phyloP scores from a whole-genome alignment of 331 rosid species.

The Quercus phellos region DNA sequence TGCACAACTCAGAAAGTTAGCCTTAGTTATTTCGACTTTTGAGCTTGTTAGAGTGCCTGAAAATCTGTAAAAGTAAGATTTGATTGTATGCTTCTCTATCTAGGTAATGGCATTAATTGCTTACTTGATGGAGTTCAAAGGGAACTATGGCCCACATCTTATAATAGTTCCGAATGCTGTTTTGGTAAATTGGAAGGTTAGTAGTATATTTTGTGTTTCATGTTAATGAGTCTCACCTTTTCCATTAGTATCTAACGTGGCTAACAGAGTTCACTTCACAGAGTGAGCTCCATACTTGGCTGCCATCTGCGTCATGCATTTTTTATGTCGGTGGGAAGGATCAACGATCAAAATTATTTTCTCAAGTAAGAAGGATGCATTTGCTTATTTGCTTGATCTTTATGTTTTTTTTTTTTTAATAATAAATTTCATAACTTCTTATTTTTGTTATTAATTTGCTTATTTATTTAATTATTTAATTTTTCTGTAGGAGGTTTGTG shows the following conservation, averaged over 20 bases:
- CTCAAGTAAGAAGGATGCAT: slow-evolving; percentile 62
- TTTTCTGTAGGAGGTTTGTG: slow-evolving; percentile 70
- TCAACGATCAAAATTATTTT: slow-evolving; percentile 79
- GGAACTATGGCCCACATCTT: slow-evolving; percentile 99
- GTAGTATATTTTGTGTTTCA: slow-evolving; percentile 18
- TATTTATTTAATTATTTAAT: neutral
- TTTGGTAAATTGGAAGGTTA: slow-evolving; percentile 98
- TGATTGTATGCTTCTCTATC: slow-evolving; percentile 2
- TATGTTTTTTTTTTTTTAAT: neutral
- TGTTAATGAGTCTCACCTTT: slow-evolving; percentile 12
- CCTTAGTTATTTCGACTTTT: neutral
- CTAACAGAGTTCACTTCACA: slow-evolving; percentile 38
- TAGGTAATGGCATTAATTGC: slow-evolving; percentile 99
- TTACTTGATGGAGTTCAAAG: slow-evolving; percentile 97
- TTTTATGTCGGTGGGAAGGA: slow-evolving; percentile 94
- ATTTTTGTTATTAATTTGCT: slow-evolving; percentile 14
- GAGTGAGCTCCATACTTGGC: slow-evolving; percentile 90
- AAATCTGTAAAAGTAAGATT: slow-evolving; percentile 5
- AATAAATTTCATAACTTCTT: slow-evolving; percentile 4
- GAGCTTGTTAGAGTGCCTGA: neutral
- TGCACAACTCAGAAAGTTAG: neutral
- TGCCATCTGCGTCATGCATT: slow-evolving; percentile 91
- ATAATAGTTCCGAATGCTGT: slow-evolving; percentile 98
- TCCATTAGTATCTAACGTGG: slow-evolving; percentile 20
- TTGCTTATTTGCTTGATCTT: slow-evolving; percentile 15